Conservation (phyloP, 2,329 filamentous ascomycete genomes). For the Ophiocordyceps robertsii region DNA sequence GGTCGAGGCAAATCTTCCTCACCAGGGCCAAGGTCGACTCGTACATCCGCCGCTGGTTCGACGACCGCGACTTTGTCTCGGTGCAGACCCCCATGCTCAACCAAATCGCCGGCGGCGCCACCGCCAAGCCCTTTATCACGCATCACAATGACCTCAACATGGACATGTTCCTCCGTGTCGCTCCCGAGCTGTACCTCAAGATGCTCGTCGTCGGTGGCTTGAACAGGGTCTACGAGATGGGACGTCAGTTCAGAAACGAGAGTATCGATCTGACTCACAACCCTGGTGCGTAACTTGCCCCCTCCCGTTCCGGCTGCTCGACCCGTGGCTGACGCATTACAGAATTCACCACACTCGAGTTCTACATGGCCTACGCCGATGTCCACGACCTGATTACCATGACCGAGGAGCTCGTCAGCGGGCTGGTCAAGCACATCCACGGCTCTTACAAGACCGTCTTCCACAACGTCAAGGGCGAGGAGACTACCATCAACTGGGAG, state of each 20-base stretch:
- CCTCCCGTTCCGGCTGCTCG: neutral
- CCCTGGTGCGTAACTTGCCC: constrained; percentile 26
- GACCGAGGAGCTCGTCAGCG: constrained; percentile 86
- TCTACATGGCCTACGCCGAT: constrained; percentile 90
- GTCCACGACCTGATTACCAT: constrained; percentile 70
- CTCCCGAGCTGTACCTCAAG: constrained; percentile 94
- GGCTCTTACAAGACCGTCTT: constrained; percentile 78
- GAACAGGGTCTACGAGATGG: constrained; percentile 90
- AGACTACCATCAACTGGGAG: constrained; percentile 90
- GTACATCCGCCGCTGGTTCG: constrained; percentile 81
- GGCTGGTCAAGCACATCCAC: constrained; percentile 77
- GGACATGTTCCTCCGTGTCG: constrained; percentile 89
- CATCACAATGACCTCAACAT: constrained; percentile 94
- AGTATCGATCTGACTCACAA: constrained; percentile 68
- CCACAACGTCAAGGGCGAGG: constrained; percentile 74
- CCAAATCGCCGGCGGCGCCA: constrained; percentile 86
- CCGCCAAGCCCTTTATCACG: constrained; percentile 83
- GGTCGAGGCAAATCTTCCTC: constrained; percentile 68
- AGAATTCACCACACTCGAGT: constrained; percentile 95
- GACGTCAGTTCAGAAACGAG: constrained; percentile 91
- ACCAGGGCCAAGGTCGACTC: constrained; percentile 78
- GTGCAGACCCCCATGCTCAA: constrained; percentile 98
- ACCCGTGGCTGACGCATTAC: constrained; percentile 15
- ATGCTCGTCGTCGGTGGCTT: constrained; percentile 88
- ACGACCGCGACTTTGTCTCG: constrained; percentile 77